These are phyloP conservation scores for Castanopsis chinensis DNA, from an alignment of 306 rosid species.

Conservation along the genomic window DNA sequence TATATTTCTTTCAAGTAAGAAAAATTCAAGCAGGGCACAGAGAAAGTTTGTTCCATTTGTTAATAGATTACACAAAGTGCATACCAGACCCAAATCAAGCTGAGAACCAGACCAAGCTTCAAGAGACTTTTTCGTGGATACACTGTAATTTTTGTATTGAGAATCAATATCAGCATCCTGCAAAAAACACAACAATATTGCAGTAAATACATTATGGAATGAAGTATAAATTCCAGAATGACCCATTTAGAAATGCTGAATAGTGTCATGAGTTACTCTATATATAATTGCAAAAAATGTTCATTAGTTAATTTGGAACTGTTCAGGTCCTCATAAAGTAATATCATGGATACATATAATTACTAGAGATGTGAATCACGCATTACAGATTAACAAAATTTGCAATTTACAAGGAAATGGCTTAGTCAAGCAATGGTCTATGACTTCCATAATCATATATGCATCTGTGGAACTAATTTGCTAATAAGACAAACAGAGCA, in stretches of 20 bases:
- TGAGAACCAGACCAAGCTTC: constrained; percentile 90
- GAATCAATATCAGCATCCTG: constrained; percentile 78
- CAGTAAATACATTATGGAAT: background rate
- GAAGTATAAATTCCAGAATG: background rate
- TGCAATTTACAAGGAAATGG: too few species aligned
- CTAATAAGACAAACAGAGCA: too few species aligned
- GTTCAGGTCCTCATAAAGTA: background rate
- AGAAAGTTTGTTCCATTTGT: background rate
- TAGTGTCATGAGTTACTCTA: background rate
- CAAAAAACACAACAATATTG: constrained; percentile 18
- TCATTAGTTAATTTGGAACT: background rate
- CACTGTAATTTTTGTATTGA: constrained; percentile 57
- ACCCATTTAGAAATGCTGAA: background rate
- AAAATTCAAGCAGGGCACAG: background rate
- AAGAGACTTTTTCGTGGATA: constrained; percentile 76
- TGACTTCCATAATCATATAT: too few species aligned
- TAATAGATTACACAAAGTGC: constrained; percentile 15
- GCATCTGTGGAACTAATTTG: too few species aligned
- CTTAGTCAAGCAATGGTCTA: too few species aligned
- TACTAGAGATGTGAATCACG: too few species aligned
- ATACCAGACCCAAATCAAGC: constrained; percentile 93
- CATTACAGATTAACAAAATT: too few species aligned
- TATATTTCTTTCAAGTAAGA: background rate
- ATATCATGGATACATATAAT: background rate
- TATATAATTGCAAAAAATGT: background rate